Base-by-base conservation (phyloP, 176 grass and related monocot genomes). In the Elymus sibiricus region DNA sequence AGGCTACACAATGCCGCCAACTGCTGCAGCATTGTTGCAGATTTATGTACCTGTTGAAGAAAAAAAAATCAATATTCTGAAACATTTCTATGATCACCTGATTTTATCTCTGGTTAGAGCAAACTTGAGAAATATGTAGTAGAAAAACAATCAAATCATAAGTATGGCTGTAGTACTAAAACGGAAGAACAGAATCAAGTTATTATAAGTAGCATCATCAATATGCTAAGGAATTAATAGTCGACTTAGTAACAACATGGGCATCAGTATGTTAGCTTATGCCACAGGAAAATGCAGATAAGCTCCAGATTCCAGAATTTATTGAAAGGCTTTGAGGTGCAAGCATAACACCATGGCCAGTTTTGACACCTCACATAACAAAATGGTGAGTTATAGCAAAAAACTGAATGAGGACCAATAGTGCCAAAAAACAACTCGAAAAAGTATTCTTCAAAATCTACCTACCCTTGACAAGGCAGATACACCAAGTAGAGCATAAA, bases 401-500 rank as follows among this genome's bases (percentile, higher is more conserved):
- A 31, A 35, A 75, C 2, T 72, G 66, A 17, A 4, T 5, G 13
- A 37, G 26, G 17, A 83, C 26, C 19, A 87, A 59, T 29, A 31
- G n/a, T 72, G 13, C 16, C 17, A 75, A 34, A 9, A 67, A 68
- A 17, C 8, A 67, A 49, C 21, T 51, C 59, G 17, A 72, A 49
- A 66, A 66, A 87, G 21, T 78, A 75, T 55, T 79, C 37, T 74
- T 79, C 7, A 80, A 79, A 75, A 7, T 77, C 24, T 42, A 88
- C 83, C 71, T 85, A 98, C 96, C 93, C 97, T 98, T 78, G 92
- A 92, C 83, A 98, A 89, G 58, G 92, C 93, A 73, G 94, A 98
- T 78, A 98, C 97, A 86, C 94, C 92, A 88, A 98, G 90, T 64
- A 98, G 84, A 92, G 93, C 91, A 89, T 95, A 98, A 46, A 98